Conservation (phyloP, 768 basidiomycete genomes). For the Psilocybe sp. region DNA sequence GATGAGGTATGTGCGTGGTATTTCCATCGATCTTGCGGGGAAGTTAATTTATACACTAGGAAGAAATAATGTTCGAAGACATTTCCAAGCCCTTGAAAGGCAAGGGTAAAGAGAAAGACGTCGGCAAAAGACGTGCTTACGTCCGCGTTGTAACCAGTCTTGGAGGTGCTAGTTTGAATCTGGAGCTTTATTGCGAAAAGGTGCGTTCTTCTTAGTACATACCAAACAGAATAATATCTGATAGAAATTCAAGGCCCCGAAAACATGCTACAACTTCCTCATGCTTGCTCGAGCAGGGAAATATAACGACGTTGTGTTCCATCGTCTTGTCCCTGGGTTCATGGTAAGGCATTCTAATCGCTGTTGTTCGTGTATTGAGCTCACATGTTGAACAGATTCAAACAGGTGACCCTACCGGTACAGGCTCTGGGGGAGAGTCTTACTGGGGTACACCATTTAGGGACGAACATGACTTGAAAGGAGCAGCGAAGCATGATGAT, state of each 20-base stretch:
- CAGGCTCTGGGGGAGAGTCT: slow-evolving; percentile 89
- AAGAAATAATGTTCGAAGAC: slow-evolving; percentile 98
- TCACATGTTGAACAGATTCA: slow-evolving; percentile 62
- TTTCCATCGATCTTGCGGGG: background rate
- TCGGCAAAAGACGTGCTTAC: slow-evolving; percentile 89
- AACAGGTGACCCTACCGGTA: slow-evolving; percentile 96
- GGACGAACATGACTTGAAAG: slow-evolving; percentile 88
- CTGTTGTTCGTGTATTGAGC: background rate
- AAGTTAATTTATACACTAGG: slow-evolving; percentile 36
- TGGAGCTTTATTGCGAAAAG: slow-evolving; percentile 89
- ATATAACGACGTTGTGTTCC: slow-evolving; percentile 88
- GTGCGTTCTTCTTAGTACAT: slow-evolving; percentile 31
- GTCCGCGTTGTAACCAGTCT: slow-evolving; percentile 93
- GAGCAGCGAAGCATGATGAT: slow-evolving; percentile 82
- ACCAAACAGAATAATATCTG: background rate
- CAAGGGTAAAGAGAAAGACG: slow-evolving; percentile 91
- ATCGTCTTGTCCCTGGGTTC: slow-evolving; percentile 90
- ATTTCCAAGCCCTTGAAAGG: slow-evolving; percentile 77
- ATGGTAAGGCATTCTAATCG: slow-evolving; percentile 57
- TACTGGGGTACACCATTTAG: slow-evolving; percentile 96
- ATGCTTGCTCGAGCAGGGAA: slow-evolving; percentile 90
- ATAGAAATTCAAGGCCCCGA: slow-evolving; percentile 69
- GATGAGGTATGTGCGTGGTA: slow-evolving; percentile 65
- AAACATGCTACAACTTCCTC: slow-evolving; percentile 98
- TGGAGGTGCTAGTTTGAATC: slow-evolving; percentile 79